These are phyloP conservation scores for Ophiostoma perfectum DNA, from an alignment of 2,329 filamentous ascomycete genomes.

Conservation along the genomic window DNA sequence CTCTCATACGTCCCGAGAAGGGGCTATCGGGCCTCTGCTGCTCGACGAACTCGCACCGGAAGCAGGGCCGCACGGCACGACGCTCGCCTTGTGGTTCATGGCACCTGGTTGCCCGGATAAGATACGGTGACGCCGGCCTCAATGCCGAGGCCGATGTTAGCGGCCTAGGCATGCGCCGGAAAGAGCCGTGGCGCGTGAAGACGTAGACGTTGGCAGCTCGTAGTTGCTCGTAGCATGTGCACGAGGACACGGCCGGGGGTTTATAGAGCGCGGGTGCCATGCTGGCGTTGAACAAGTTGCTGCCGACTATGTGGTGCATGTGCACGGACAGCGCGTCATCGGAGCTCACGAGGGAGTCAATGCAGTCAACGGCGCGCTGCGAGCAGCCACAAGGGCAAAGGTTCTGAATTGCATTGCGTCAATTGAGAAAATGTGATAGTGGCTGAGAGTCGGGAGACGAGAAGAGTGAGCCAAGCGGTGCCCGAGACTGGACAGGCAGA, in stretches of 20 bases:
- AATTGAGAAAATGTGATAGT: not conserved
- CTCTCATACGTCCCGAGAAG: slow-evolving; percentile 26
- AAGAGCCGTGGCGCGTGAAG: slow-evolving; percentile 31
- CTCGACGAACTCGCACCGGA: not conserved
- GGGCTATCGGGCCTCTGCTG: slow-evolving; percentile 33
- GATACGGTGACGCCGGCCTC: not conserved
- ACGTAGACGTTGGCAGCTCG: slow-evolving; percentile 33
- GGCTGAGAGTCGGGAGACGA: not conserved
- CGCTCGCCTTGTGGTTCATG: not conserved
- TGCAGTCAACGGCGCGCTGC: slow-evolving; percentile 28
- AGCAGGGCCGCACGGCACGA: not conserved
- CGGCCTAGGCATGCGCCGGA: slow-evolving; percentile 33
- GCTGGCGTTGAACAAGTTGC: not conserved
- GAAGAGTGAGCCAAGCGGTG: not conserved
- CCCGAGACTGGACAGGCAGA: too few species aligned
- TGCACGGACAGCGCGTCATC: slow-evolving; percentile 35
- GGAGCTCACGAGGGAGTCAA: slow-evolving; percentile 35
- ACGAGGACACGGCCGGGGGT: not conserved
- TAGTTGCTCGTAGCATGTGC: slow-evolving; percentile 35
- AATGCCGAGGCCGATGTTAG: not conserved
- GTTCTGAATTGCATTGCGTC: not conserved
- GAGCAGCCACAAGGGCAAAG: slow-evolving; percentile 24
- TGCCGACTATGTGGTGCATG: slow-evolving; percentile 5
- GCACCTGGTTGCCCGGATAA: not conserved
- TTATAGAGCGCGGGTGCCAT: not conserved